Percentiles rank a stretch among this genome's conserved stretches.
Conservation (phyloP, 192 early-diverging fungal species). For the Gryganskiella cystojenkinii region DNA sequence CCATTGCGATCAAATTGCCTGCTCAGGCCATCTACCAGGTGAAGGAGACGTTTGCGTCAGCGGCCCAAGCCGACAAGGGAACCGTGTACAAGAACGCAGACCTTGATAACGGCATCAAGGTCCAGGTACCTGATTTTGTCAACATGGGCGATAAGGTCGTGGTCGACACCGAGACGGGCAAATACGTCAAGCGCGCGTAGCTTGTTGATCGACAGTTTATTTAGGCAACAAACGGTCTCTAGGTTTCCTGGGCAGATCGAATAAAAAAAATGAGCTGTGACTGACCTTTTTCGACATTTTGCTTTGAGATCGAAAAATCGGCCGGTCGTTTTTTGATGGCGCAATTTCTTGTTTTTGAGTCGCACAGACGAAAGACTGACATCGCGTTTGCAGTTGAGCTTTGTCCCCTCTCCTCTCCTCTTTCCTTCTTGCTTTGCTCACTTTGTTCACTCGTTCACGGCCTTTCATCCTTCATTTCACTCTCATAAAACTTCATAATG, state of each 20-base stretch:
- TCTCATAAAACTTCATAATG: background rate
- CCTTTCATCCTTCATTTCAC: background rate
- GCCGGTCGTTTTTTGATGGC: no score
- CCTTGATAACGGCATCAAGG: conserved; percentile 70
- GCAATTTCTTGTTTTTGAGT: no score
- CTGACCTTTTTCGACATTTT: no score
- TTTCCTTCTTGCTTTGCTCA: background rate
- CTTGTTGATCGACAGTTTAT: no score
- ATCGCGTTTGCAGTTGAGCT: no score
- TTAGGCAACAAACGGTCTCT: no score
- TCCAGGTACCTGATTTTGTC: conserved; percentile 87
- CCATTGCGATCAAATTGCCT: conserved; percentile 73
- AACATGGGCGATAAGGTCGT: conserved; percentile 79
- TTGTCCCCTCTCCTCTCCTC: background rate
- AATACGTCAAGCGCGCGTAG: conserved; percentile 71
- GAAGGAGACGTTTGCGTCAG: conserved; percentile 56
- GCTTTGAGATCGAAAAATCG: no score
- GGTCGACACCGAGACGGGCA: conserved; percentile 72
- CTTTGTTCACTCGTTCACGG: background rate
- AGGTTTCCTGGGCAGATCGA: no score
- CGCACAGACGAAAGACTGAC: no score
- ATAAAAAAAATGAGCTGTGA: no score
- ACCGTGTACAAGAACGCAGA: conserved; percentile 73
- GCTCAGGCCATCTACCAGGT: conserved; percentile 67
- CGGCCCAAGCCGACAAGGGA: conserved; percentile 73